phyloP scores from a whole-genome alignment of 331 rosid species.

The Rhamnella rubrinervis region DNA sequence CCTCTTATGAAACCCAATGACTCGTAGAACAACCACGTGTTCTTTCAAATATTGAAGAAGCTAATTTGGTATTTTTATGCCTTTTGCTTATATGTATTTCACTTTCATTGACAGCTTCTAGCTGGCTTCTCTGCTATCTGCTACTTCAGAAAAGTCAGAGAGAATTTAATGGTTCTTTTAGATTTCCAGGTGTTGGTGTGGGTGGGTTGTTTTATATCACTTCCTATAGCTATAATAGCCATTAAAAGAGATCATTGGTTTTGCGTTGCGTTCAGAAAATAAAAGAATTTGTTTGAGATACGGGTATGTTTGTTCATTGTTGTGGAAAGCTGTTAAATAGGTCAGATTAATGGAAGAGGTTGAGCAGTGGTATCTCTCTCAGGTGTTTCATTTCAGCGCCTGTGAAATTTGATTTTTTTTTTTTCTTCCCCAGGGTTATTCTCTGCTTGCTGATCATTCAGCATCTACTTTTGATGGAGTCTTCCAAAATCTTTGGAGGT shows the following conservation, averaged over 20 bases:
- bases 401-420: too few relatives aligned
- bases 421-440: too few relatives aligned
- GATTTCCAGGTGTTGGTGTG: slow-evolving; percentile 60
- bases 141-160: slow-evolving; percentile 56
- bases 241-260: slow-evolving; percentile 12
- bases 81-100: slow-evolving; percentile 34
- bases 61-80: slow-evolving; percentile 34
- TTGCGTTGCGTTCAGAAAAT: slow-evolving; percentile 19
- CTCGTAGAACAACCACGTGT: slow-evolving; percentile 47
- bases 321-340: slow-evolving; percentile 17
- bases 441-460: too few relatives aligned
- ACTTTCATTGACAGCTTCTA: slow-evolving; percentile 64
- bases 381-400: slow-evolving; percentile 28
- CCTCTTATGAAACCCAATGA: slow-evolving; percentile 36
- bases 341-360: slow-evolving; percentile 9
- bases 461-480: slow-evolving; percentile 34
- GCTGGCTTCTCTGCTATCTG: slow-evolving; percentile 43
- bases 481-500: slow-evolving; percentile 50
- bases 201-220: background rate
- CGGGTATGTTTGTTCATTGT: slow-evolving; percentile 19
- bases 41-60: slow-evolving; percentile 62
- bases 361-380: slow-evolving; percentile 17
- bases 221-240: slow-evolving; percentile 2
- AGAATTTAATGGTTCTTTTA: slow-evolving; percentile 46
- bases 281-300: background rate